Evolutionary conservation across 106 monocot genomes (phyloP).

Genomic region (Allium cepa): DNA sequence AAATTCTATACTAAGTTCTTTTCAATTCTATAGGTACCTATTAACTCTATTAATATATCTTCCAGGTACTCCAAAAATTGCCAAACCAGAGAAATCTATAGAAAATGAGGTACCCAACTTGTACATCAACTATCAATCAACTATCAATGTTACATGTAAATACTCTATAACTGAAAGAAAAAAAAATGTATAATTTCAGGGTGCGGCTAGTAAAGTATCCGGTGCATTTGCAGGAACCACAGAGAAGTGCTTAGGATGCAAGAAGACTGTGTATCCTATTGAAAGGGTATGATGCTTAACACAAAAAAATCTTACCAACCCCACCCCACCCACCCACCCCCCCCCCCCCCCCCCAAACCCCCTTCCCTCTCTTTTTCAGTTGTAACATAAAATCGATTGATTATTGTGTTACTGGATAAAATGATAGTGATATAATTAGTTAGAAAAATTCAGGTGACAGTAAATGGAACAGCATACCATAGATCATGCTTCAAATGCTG

Average conservation of each 20-base stretch:
- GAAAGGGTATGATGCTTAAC: conserved; percentile 44
- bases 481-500: conserved; percentile 65
- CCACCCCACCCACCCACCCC: too few relatives aligned
- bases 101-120: conserved; percentile 32
- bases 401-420: too few relatives aligned
- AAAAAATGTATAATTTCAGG: conserved; percentile 6
- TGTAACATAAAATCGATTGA: too few relatives aligned
- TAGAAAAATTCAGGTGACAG: conserved; percentile 7
- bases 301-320: background rate
- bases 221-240: conserved; percentile 67
- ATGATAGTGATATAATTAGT: too few relatives aligned
- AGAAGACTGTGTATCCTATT: conserved; percentile 77
- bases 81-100: conserved; percentile 58
- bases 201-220: conserved; percentile 34
- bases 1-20: background rate
- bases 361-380: background rate
- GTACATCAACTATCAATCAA: background rate
- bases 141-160: background rate
- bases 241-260: conserved; percentile 86
- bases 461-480: conserved; percentile 46
- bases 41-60: background rate
- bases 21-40: background rate
- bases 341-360: too few relatives aligned
- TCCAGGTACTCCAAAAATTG: conserved; percentile 82
- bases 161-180: background rate